Base-by-base conservation (phyloP, 208 protist genomes). In the Acanthamoeba sp. region DNA sequence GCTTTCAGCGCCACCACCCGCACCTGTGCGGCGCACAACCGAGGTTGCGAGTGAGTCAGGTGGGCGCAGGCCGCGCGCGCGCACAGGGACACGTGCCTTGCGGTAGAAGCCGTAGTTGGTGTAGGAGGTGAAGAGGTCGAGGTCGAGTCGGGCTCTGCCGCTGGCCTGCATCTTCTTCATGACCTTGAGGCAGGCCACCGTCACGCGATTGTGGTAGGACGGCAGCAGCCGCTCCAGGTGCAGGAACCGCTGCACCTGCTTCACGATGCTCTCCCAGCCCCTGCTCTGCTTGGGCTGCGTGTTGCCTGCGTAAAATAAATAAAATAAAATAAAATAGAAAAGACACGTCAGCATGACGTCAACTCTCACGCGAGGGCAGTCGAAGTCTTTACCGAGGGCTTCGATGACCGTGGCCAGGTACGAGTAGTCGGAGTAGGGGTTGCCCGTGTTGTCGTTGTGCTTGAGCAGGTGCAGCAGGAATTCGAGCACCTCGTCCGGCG, bases 381-480 rank as follows among this genome's bases (percentile, higher is more conserved):
- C 12, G 45, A 7, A 14, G 45, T 6, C 18, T 6, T 36, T 62
- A 64, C 48, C 80, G 10, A 88, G n/a, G 24, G 80, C 80, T 40
- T 62, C 48, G 12, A 88, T 64, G 14, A 88, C 42, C n/a, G 48
- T 62, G 42, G 80, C 80, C 14, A 88, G 32, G 22, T 88, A 88
- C 29, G 50, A 88, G 50, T 62, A 88, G 32, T 88, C 80, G 0
- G 80, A 88, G 48, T 88, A 88, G 18, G 42, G 42, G 59, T 96
- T 96, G 16, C 45, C 52, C 45, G 78, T 80, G 36, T 96, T 96
- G 42, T 96, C 94, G 82, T 96, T 96, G 18, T 94, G 66, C 52
- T 96, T 96, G 16, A 96, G 27, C 2, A 96, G 3, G 16, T 95
- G 66, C 6, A 95, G 32, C 36, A 96, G 48, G 29, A 96, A 95